These are phyloP conservation scores for Staphylotrichum longicolle DNA, from an alignment of 495 filamentous ascomycete species.

Conservation along the genomic window DNA sequence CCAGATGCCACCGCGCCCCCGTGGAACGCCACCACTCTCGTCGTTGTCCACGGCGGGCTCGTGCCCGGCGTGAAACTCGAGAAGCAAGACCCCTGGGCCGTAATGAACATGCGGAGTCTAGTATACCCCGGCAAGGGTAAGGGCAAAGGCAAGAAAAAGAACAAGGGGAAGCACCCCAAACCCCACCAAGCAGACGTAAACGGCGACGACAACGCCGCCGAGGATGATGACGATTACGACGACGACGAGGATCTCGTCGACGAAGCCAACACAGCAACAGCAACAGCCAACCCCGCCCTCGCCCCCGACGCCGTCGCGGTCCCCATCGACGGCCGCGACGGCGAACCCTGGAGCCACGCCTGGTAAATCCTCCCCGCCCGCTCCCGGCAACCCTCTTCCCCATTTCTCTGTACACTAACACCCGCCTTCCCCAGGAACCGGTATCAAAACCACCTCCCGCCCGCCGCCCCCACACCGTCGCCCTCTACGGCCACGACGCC, in stretches of 20 bases:
- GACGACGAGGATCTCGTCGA: not conserved
- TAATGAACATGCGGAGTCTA: conserved; percentile 91
- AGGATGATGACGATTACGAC: not conserved
- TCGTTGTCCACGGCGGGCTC: conserved; percentile 82
- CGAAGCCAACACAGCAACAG: not conserved
- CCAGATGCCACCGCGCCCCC: conserved; percentile 32
- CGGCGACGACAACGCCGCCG: not conserved
- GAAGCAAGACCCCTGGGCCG: conserved; percentile 71
- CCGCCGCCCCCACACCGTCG: conserved; percentile 4
- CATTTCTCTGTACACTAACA: not conserved
- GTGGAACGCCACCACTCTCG: conserved; percentile 55
- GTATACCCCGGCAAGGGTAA: conserved; percentile 23
- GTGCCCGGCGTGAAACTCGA: conserved; percentile 69
- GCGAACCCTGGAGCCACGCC: conserved; percentile 66
- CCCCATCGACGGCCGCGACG: conserved; percentile 56
- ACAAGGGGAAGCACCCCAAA: not conserved
- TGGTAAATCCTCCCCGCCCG: conserved; percentile 23
- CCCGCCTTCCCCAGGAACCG: conserved; percentile 27
- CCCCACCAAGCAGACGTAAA: not conserved
- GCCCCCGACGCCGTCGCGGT: conserved; percentile 44
- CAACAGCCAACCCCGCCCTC: not conserved
- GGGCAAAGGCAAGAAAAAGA: conserved; percentile 4
- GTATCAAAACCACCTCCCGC: conserved; percentile 31
- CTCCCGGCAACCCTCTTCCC: not conserved
- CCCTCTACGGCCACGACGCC: conserved; percentile 85